Evolutionary conservation across 148 eudicot species (phyloP).

Genomic region (Fagopyrum esculentum): DNA sequence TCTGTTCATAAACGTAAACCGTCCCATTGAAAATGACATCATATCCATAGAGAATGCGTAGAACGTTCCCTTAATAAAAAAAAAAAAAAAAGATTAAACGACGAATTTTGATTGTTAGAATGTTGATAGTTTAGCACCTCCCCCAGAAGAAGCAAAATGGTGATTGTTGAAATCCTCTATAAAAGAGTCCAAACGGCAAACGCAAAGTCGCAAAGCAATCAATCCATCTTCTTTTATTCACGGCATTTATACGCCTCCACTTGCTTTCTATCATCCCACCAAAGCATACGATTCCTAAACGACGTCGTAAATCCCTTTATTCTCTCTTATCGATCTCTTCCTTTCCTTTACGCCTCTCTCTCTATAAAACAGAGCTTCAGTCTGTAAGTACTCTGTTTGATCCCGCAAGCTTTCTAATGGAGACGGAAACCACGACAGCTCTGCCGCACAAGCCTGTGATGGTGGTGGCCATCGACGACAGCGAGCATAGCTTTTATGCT

Average conservation of each 20-base stretch:
- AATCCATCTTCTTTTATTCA: neutral
- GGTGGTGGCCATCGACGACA: slow-evolving; percentile 51
- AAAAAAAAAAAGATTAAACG: too few relatives aligned
- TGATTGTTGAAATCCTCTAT: neutral
- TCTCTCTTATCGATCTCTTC: neutral
- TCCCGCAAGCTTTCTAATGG: slow-evolving; percentile 4
- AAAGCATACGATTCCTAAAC: slow-evolving; percentile 8
- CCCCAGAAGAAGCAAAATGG: neutral
- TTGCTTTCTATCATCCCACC: neutral
- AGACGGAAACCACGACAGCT: neutral
- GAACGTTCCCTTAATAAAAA: too few relatives aligned
- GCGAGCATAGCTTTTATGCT: slow-evolving; percentile 58
- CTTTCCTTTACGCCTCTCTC: neutral
- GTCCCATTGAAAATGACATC: too few relatives aligned
- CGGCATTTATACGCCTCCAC: neutral
- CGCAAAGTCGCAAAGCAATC: too few relatives aligned
- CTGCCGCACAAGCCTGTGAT: slow-evolving; percentile 32
- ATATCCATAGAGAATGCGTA: too few relatives aligned
- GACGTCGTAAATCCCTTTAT: neutral
- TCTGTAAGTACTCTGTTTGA: neutral
- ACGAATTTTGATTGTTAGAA: too few relatives aligned
- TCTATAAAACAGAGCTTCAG: neutral
- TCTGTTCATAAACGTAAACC: too few relatives aligned
- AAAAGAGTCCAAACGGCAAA: neutral
- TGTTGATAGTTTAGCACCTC: neutral